Conservation (phyloP, 305 asterid species). For the Solanum chacoense region DNA sequence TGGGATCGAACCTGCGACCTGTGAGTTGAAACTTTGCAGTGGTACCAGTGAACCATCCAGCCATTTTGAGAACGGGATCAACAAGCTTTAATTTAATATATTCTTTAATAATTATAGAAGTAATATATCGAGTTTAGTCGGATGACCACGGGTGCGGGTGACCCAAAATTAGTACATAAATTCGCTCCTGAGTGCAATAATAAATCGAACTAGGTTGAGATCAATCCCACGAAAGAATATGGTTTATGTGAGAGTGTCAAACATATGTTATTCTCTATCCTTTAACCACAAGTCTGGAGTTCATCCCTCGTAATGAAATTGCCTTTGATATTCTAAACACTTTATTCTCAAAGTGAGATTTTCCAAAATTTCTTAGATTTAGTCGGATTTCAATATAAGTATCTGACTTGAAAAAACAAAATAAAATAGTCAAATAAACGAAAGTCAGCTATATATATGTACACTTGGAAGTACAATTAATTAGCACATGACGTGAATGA, state of each 20-base stretch:
- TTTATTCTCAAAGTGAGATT: background rate
- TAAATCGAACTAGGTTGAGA: background rate
- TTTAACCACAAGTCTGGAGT: background rate
- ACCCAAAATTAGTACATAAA: too few relatives aligned
- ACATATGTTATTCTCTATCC: background rate
- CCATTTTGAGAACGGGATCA: too few relatives aligned
- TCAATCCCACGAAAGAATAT: background rate
- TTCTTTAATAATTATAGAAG: too few relatives aligned
- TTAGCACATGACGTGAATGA: background rate
- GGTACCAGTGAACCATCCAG: too few relatives aligned
- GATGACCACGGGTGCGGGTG: too few relatives aligned
- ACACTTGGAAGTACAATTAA: background rate
- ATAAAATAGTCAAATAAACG: background rate
- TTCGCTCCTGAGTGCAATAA: background rate
- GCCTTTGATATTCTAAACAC: background rate
- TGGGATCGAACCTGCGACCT: too few relatives aligned
- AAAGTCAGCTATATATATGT: background rate
- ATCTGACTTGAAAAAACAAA: background rate
- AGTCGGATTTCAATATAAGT: too few relatives aligned
- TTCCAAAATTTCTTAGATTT: too few relatives aligned
- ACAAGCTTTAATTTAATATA: too few relatives aligned
- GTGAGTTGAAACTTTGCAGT: too few relatives aligned
- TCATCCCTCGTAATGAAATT: background rate
- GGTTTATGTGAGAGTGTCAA: background rate
- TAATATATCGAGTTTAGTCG: too few relatives aligned